Conservation (phyloP, 306 rosid genomes). For the Prunus mongolica region DNA sequence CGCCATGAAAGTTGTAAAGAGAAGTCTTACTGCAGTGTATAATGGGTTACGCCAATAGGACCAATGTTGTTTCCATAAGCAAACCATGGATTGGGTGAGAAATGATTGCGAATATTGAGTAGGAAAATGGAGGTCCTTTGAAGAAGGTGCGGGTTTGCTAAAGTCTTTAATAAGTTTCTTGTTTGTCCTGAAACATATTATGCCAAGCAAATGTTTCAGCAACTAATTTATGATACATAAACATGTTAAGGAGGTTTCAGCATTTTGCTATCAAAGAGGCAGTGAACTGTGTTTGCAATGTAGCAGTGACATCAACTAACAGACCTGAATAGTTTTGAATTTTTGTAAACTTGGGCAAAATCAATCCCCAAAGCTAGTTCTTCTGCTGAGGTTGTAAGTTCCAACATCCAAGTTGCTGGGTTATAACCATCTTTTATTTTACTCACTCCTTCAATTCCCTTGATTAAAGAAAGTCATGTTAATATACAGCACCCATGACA, state of each 20-base stretch:
- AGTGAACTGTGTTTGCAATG: background rate
- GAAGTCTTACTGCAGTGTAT: constrained; percentile 50
- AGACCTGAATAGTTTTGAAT: constrained; percentile 38
- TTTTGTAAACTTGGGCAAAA: constrained; percentile 30
- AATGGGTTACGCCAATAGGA: constrained; percentile 66
- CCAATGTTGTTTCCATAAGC: constrained; percentile 72
- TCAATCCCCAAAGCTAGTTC: constrained; percentile 41
- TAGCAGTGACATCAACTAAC: background rate
- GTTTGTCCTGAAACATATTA: constrained; percentile 49
- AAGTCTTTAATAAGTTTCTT: constrained; percentile 45
- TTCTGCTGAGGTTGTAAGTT: constrained; percentile 38
- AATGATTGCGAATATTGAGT: constrained; percentile 48
- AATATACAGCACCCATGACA: background rate
- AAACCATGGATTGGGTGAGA: constrained; percentile 45
- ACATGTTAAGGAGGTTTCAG: background rate
- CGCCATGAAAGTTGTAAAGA: constrained; percentile 43
- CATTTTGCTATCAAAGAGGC: background rate
- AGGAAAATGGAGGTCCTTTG: constrained; percentile 49
- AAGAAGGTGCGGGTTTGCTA: constrained; percentile 49
- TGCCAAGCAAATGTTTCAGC: background rate
- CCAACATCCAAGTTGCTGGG: constrained; percentile 61
- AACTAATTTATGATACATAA: background rate
- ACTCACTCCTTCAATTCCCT: constrained; percentile 37
- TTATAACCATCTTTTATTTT: constrained; percentile 36
- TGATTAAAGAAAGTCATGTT: background rate